Base-by-base conservation (phyloP, 176 grass and related monocot genomes). In the Saccharum spontaneum region DNA sequence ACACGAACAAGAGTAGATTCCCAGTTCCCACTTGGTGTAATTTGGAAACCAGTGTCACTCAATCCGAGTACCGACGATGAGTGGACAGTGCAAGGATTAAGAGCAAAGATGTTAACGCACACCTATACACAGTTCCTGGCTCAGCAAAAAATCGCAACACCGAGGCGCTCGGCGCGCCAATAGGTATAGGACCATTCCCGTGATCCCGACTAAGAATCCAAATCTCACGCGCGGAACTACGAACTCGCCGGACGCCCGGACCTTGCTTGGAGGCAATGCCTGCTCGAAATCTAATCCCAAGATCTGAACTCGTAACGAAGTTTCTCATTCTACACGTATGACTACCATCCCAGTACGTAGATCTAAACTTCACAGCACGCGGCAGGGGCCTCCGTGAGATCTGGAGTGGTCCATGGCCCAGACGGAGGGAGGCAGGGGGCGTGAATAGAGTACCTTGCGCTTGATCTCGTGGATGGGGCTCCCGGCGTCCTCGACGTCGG, bases 381-480 rank as follows among this genome's bases (percentile, higher is more conserved):
- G n/a, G 15, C 48, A 2, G 82, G 48, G 34, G 69, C 23, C 34
- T 13, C 16, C 11, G 18, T 66, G 67, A 75, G 80, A 93, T 95
- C 88, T 93, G 78, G 55, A 7, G 50, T 8, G 16, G 49, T 39
- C 8, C 63, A 45, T 23, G 16, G 39, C 11, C 30, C 63, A 15
- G 78, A 44, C 3, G 65, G 57, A 59, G 26, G 43, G 39, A 73
- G 44, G 61, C 79, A 54, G 38, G 67, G 36, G 84, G 38, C 23
- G 75, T 5, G 45, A 67, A 5, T 6, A 62, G 59, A 62, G 44
- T 76, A 97, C 94, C 94, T 97, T 97, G 15, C 91, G 79, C 91
- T 98, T 98, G 91, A 94, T 94, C 86, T 95, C 93, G 80, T 98
- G 88, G 88, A 99, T 63, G 66, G 91, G 73, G 31, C 34, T 90